Percentiles rank a stretch among this genome's conserved stretches.
Conservation (phyloP, 306 rosid species). For the Ormosia emarginata region DNA sequence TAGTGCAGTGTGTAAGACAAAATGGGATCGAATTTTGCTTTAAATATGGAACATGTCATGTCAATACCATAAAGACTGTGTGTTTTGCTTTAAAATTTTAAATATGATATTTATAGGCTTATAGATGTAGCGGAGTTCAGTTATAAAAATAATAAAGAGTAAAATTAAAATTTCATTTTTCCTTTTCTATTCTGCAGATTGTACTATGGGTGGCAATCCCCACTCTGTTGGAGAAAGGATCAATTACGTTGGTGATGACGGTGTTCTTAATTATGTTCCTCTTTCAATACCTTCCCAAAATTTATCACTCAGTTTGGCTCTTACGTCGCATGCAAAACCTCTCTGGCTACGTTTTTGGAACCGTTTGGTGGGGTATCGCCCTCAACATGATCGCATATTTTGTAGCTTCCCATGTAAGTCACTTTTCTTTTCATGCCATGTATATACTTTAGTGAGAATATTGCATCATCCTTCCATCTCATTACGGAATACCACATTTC, state of each 20-base stretch:
- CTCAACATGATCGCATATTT: constrained; percentile 90
- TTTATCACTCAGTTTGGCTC: constrained; percentile 72
- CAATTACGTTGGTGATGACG: constrained; percentile 65
- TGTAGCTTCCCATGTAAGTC: constrained; percentile 93
- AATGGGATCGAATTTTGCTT: background rate
- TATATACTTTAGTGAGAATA: too few relatives aligned
- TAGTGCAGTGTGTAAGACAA: background rate
- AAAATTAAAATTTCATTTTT: background rate
- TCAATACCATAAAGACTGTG: background rate
- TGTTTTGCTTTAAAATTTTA: background rate
- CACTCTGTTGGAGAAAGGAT: constrained; percentile 55
- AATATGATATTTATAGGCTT: background rate
- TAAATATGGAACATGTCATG: background rate
- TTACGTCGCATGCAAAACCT: constrained; percentile 83
- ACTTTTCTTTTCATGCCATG: too few relatives aligned
- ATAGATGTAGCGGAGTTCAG: background rate
- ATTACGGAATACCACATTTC: too few relatives aligned
- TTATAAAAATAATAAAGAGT: background rate
- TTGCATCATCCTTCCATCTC: too few relatives aligned
- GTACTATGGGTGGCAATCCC: constrained; percentile 82
- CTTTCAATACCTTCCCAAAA: constrained; percentile 85
- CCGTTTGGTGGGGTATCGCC: constrained; percentile 98
- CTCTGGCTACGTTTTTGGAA: constrained; percentile 82
- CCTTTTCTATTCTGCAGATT: constrained; percentile 37
- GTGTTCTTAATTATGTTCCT: constrained; percentile 67